These are phyloP conservation scores for Penicilliopsis zonata DNA, from an alignment of 495 filamentous ascomycete species.

Conservation along the genomic window DNA sequence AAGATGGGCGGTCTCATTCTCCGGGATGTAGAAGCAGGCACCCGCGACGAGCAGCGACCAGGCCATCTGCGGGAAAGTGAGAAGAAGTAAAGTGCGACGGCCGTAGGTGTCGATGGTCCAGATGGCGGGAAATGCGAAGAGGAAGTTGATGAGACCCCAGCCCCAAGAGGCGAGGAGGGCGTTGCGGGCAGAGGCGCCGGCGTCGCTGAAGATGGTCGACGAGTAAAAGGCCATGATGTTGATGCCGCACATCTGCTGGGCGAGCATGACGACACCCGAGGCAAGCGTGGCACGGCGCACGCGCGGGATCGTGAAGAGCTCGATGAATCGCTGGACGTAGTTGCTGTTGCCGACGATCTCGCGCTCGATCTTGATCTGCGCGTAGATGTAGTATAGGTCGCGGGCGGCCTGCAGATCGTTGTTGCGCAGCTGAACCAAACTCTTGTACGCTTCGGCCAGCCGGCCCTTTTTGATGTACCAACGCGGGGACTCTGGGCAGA, in stretches of 20 bases:
- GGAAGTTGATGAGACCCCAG: conserved; percentile 70
- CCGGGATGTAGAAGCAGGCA: conserved; percentile 40
- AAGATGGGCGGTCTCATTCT: conserved; percentile 28
- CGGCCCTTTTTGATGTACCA: conserved; percentile 53
- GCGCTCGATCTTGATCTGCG: conserved; percentile 44
- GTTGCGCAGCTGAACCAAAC: conserved; percentile 48
- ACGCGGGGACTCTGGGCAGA: conserved; percentile 59
- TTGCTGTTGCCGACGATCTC: conserved; percentile 30
- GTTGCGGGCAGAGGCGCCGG: conserved; percentile 43
- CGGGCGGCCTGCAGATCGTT: conserved; percentile 48
- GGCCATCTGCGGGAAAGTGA: conserved; percentile 78
- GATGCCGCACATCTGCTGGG: conserved; percentile 43
- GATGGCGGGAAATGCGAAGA: conserved; percentile 72
- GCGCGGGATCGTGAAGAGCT: conserved; percentile 59
- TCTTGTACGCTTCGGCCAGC: conserved; percentile 44
- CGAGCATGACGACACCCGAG: conserved; percentile 55
- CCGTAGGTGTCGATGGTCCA: conserved; percentile 81
- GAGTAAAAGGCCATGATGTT: too few relatives aligned
- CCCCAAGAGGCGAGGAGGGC: conserved; percentile 67
- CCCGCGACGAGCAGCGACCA: conserved; percentile 66
- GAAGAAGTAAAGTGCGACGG: conserved; percentile 65
- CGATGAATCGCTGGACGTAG: too few relatives aligned
- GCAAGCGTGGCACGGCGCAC: conserved; percentile 55
- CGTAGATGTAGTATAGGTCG: conserved; percentile 55
- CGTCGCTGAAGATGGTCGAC: conserved; percentile 56